Evolutionary conservation across 495 filamentous ascomycete genomes (phyloP).

Genomic region (Aspergillus steynii): DNA sequence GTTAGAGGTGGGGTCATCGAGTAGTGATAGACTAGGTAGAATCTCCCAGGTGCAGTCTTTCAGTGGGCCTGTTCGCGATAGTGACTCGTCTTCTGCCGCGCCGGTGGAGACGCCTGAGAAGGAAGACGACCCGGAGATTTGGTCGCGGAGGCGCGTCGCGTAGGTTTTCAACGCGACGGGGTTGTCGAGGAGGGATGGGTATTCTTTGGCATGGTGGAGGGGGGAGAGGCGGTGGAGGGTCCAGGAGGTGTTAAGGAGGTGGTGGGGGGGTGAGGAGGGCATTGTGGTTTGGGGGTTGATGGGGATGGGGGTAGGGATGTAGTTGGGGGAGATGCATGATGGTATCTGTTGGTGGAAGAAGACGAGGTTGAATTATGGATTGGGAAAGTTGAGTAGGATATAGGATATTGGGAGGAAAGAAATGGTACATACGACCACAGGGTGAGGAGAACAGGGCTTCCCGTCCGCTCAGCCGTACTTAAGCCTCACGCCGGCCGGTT

Average conservation of each 20-base stretch:
- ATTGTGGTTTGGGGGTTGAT: conserved; percentile 14
- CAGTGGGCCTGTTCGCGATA: conserved; percentile 49
- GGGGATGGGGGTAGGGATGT: too few species aligned
- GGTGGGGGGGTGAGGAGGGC: conserved; percentile 26
- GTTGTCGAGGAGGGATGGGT: conserved; percentile 38
- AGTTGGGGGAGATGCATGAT: too few species aligned
- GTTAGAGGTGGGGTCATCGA: conserved; percentile 1
- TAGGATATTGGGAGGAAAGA: too few species aligned
- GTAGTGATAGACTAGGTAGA: conserved; percentile 27
- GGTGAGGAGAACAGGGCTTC: too few species aligned
- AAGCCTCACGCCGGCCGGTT: too few species aligned
- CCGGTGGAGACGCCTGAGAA: conserved; percentile 44
- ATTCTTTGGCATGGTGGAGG: conserved; percentile 47
- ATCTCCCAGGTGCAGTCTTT: conserved; percentile 47
- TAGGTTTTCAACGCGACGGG: conserved; percentile 44
- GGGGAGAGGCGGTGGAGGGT: conserved; percentile 57
- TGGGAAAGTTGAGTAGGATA: too few species aligned
- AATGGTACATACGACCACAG: too few species aligned
- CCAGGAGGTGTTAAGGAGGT: conserved; percentile 57
- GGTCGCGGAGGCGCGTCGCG: conserved; percentile 51
- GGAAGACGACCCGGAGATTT: conserved; percentile 54
- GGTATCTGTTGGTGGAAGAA: too few species aligned
- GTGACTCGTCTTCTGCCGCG: conserved; percentile 33
- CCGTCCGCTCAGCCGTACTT: too few species aligned
- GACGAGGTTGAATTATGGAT: too few species aligned